phyloP scores from a whole-genome alignment of 768 basidiomycete genomes.

The Suillus clintonianus region DNA sequence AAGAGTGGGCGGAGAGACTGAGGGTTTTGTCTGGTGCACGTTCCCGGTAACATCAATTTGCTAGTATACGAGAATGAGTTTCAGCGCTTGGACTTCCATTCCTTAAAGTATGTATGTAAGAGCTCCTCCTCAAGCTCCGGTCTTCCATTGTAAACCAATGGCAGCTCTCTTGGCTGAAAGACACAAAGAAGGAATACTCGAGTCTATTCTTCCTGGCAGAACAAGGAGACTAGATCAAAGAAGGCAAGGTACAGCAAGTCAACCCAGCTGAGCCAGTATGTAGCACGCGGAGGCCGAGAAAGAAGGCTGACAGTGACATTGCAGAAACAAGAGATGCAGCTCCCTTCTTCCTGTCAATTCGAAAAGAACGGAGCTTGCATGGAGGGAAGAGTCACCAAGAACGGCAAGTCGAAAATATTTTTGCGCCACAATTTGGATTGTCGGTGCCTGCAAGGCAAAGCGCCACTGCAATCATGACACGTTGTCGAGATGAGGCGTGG shows the following conservation, averaged over 20 bases:
- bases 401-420: neutral
- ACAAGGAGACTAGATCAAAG: neutral
- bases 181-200: neutral
- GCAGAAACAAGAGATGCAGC: neutral
- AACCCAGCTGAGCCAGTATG: neutral
- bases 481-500: neutral
- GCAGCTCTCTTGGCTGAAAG: neutral
- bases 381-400: neutral
- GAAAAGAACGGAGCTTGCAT: neutral
- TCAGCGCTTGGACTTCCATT: neutral
- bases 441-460: conserved; percentile 3
- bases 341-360: neutral
- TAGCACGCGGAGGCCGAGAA: neutral
- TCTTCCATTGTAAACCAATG: neutral
- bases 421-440: neutral
- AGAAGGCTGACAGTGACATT: too few species aligned
- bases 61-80: neutral
- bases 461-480: neutral
- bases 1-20: neutral
- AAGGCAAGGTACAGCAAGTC: neutral
- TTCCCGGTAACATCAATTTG: neutral
- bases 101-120: neutral
- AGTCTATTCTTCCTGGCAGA: neutral
- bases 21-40: too few species aligned
- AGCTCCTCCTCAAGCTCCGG: neutral